phyloP scores from a whole-genome alignment of 2,329 filamentous ascomycete species.

The Fusarium circinatum region DNA sequence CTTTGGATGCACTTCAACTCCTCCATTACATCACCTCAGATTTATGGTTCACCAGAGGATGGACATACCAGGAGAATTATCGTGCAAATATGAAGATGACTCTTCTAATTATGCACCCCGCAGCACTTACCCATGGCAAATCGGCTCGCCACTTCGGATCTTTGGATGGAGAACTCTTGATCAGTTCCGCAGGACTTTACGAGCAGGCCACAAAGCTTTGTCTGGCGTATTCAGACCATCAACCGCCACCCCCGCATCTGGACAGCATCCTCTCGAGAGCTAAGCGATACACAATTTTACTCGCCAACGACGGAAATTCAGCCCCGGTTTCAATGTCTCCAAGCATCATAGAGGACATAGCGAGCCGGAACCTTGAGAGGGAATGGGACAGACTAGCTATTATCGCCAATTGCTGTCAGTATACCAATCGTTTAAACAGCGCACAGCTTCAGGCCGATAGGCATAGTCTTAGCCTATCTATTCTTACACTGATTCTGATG shows the following conservation, averaged over 20 bases:
- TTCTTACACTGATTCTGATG: neutral
- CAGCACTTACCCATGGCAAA: neutral
- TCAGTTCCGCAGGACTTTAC: neutral
- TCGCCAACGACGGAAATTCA: neutral
- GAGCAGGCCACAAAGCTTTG: neutral
- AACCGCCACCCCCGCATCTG: accelerated
- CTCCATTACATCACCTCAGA: neutral
- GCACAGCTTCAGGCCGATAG: accelerated
- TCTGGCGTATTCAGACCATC: neutral
- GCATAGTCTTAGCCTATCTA: neutral
- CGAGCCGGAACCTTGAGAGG: accelerated
- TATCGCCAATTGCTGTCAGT: neutral
- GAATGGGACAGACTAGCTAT: neutral
- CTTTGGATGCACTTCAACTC: neutral
- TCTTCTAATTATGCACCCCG: neutral
- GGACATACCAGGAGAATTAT: neutral
- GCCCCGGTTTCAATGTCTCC: neutral
- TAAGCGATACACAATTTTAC: neutral
- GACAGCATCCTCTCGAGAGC: neutral
- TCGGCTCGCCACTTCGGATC: neutral
- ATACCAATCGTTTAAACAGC: neutral
- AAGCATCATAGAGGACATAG: neutral
- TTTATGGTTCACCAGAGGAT: neutral
- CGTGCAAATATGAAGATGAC: neutral
- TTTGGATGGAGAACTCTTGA: neutral